Percentiles rank a stretch among this genome's conserved stretches.
These are phyloP conservation scores for Phoma sp. DNA, from an alignment of 2,329 filamentous ascomycete genomes.

Conservation along the genomic window DNA sequence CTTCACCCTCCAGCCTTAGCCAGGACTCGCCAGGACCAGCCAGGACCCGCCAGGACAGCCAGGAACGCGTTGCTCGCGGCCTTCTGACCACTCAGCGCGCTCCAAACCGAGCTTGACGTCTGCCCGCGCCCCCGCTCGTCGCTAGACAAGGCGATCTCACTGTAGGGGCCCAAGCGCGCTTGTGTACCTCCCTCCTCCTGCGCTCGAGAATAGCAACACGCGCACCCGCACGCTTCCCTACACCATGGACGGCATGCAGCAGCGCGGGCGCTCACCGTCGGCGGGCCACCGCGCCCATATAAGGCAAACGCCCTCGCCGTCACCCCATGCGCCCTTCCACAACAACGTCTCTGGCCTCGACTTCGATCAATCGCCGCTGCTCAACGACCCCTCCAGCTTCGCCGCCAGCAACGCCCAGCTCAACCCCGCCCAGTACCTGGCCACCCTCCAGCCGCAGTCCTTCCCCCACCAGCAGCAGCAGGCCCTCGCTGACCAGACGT, in stretches of 20 bases:
- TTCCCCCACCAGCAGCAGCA: slow-evolving; percentile 52
- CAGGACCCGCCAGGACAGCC: slow-evolving; percentile 7
- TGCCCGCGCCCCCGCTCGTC: slow-evolving; percentile 18
- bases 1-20: slow-evolving; percentile 38
- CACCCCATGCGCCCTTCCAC: slow-evolving; percentile 62
- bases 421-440: slow-evolving; percentile 48
- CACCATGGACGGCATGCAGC: slow-evolving; percentile 38
- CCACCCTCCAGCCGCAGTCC: slow-evolving; percentile 48
- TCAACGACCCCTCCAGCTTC: slow-evolving; percentile 35
- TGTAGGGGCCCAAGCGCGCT: slow-evolving; percentile 15
- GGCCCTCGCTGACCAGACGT: slow-evolving; percentile 51
- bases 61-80: slow-evolving; percentile 27
- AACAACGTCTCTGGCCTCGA: slow-evolving; percentile 62
- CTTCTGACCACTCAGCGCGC: slow-evolving; percentile 33
- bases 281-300: slow-evolving; percentile 66
- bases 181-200: slow-evolving; percentile 13
- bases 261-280: slow-evolving; percentile 69
- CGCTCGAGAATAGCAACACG: slow-evolving; percentile 21
- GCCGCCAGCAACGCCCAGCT: slow-evolving; percentile 46
- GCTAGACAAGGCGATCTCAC: slow-evolving; percentile 16
- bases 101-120: slow-evolving; percentile 12
- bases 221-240: neutral
- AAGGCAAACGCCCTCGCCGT: slow-evolving; percentile 71
- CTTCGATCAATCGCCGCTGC: slow-evolving; percentile 57
- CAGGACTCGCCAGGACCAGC: slow-evolving; percentile 5